A percentile compares a stretch with the other conserved stretches of the same genome.
Conservation (phyloP, 306 rosid species). For the Begonia loranthoides region DNA sequence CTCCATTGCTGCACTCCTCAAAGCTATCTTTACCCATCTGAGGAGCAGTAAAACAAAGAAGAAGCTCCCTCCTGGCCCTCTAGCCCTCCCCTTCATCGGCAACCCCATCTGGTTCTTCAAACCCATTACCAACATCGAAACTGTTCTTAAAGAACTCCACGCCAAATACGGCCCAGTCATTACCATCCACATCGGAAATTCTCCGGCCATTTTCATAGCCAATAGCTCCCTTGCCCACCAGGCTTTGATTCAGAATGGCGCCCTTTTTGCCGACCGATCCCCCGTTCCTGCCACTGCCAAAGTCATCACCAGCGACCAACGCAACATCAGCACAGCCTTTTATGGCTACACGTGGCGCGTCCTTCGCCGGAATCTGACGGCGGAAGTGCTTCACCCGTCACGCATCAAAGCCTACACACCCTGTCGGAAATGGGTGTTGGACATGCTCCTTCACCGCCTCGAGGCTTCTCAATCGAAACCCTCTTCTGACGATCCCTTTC, state of each 20-base stretch:
- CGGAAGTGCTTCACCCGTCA: conserved; percentile 10
- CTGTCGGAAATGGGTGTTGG: conserved; percentile 5
- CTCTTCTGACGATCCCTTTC: background rate
- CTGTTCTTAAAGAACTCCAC: conserved; percentile 4
- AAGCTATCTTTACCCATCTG: background rate
- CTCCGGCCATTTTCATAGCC: conserved; percentile 10
- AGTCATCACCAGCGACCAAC: conserved; percentile 8
- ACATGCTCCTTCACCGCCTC: background rate
- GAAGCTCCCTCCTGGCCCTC: conserved; percentile 5
- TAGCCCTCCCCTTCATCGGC: conserved; percentile 1
- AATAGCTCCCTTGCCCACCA: conserved; percentile 4
- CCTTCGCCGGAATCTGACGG: conserved; percentile 11
- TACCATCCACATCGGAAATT: conserved; percentile 4
- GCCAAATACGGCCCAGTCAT: conserved; percentile 7
- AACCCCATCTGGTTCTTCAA: conserved; percentile 9
- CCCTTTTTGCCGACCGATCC: conserved; percentile 9
- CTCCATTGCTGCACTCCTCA: background rate
- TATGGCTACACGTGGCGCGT: conserved; percentile 8
- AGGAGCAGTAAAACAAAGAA: background rate
- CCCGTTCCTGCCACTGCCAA: conserved; percentile 4
- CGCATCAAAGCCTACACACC: conserved; percentile 1
- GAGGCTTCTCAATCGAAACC: background rate
- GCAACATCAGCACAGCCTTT: conserved; percentile 11
- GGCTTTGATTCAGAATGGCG: conserved; percentile 4
- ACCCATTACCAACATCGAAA: conserved; percentile 1